A percentile compares a stretch with the other conserved stretches of the same genome.
phyloP scores from a whole-genome alignment of 2,329 filamentous ascomycete species.

The Colletotrichum sidae region DNA sequence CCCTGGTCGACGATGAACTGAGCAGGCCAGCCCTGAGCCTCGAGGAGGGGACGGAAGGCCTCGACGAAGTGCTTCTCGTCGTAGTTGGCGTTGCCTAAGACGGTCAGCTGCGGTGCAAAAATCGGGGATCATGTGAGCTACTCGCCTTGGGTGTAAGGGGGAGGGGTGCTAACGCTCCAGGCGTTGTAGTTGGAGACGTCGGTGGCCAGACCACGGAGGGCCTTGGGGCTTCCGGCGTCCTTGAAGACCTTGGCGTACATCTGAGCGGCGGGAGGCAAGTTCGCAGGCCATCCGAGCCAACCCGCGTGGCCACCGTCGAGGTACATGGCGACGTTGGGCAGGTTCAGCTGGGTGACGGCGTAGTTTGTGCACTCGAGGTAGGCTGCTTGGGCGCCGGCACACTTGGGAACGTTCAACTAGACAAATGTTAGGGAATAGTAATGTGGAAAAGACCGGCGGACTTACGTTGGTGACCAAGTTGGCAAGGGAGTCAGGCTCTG shows the following conservation, averaged over 20 bases:
- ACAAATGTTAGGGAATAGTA: too few species aligned
- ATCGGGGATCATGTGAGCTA: neutral
- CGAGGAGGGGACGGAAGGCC: constrained; percentile 74
- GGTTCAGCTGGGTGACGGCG: constrained; percentile 62
- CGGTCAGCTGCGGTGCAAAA: constrained; percentile 39
- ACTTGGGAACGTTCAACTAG: constrained; percentile 58
- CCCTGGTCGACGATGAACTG: constrained; percentile 63
- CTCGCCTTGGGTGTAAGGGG: constrained; percentile 56
- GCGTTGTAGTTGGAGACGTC: constrained; percentile 70
- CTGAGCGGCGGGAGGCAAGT: constrained; percentile 60
- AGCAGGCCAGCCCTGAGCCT: constrained; percentile 56
- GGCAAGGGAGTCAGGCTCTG: constrained; percentile 68
- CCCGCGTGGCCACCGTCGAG: constrained; percentile 65
- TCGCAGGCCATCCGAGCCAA: constrained; percentile 69
- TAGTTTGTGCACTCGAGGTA: constrained; percentile 64
- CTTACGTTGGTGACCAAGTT: constrained; percentile 66
- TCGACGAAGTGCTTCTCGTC: constrained; percentile 68
- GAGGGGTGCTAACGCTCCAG: constrained; percentile 54
- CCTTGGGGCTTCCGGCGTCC: constrained; percentile 59
- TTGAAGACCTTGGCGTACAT: constrained; percentile 62
- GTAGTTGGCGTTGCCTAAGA: constrained; percentile 58
- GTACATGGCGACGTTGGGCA: constrained; percentile 69
- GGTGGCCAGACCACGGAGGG: constrained; percentile 66
- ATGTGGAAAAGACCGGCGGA: too few species aligned
- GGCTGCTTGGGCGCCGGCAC: constrained; percentile 57